These are phyloP conservation scores for Sporobolomyces pararoseus DNA, from an alignment of 768 basidiomycete species.

Conservation along the genomic window DNA sequence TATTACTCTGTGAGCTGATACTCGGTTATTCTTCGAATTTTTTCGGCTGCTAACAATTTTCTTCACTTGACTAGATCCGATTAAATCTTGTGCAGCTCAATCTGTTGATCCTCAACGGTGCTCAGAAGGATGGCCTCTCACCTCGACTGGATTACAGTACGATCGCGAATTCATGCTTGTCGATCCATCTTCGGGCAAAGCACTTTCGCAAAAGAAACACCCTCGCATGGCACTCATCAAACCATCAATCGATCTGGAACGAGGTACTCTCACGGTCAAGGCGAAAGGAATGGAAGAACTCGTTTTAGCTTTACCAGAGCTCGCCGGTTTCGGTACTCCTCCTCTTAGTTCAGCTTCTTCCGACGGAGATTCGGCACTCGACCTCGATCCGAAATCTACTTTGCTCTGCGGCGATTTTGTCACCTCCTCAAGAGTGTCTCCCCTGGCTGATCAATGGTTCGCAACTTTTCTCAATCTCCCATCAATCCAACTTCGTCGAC, in stretches of 20 bases:
- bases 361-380: neutral
- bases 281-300: conserved; percentile 29
- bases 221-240: conserved; percentile 44
- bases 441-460: conserved; percentile 35
- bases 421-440: conserved; percentile 4
- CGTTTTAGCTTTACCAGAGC: conserved; percentile 25
- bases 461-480: conserved; percentile 36
- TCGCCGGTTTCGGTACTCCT: neutral
- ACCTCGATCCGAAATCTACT: conserved; percentile 3
- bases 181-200: conserved; percentile 30
- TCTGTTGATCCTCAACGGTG: neutral
- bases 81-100: conserved; percentile 45
- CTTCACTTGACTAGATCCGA: conserved; percentile 34
- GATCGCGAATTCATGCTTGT: conserved; percentile 46
- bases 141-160: conserved; percentile 39
- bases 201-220: conserved; percentile 42
- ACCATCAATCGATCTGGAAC: conserved; percentile 21
- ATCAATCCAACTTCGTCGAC: conserved; percentile 31
- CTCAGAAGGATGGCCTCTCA: conserved; percentile 31
- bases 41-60: too few species aligned
- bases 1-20: conserved; percentile 24
- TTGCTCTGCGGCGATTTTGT: conserved; percentile 31
- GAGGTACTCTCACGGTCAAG: conserved; percentile 13
- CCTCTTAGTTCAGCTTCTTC: neutral
- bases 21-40: neutral